Evolutionary conservation across 2,329 filamentous ascomycete genomes (phyloP).

Genomic region (Aphanocladium album): DNA sequence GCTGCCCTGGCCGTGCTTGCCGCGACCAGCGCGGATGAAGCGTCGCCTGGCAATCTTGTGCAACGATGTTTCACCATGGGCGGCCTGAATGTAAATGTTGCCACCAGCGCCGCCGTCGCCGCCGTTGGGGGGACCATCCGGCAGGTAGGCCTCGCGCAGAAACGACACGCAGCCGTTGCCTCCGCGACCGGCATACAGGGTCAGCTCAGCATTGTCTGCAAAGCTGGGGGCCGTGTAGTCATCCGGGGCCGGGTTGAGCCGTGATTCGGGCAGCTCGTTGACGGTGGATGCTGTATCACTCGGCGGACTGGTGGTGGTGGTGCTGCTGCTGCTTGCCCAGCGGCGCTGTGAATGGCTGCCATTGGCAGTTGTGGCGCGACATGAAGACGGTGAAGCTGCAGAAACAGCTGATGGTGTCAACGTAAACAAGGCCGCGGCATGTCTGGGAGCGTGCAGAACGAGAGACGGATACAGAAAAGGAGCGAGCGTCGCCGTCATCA

Average conservation of each 20-base stretch:
- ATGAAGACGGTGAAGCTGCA: neutral
- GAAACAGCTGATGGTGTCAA: neutral
- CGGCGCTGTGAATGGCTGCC: neutral
- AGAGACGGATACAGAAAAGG: conserved; percentile 48
- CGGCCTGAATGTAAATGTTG: conserved; percentile 89
- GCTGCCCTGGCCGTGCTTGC: conserved; percentile 74
- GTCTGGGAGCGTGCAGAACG: conserved; percentile 22
- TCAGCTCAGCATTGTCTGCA: conserved; percentile 77
- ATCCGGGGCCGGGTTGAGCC: conserved; percentile 75
- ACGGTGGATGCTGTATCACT: conserved; percentile 19
- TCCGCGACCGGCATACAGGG: conserved; percentile 71
- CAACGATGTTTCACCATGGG: conserved; percentile 83
- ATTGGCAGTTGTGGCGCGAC: neutral
- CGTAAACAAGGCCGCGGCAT: neutral
- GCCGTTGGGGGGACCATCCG: conserved; percentile 86
- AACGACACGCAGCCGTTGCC: conserved; percentile 95
- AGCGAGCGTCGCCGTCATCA: conserved; percentile 24
- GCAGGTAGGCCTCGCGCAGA: conserved; percentile 81
- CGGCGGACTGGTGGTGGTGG: neutral
- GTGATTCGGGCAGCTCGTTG: conserved; percentile 43
- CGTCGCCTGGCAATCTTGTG: conserved; percentile 82
- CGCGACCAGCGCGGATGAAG: conserved; percentile 67
- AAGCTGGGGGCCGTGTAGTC: conserved; percentile 83
- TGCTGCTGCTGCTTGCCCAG: conserved; percentile 3
- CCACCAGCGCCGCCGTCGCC: conserved; percentile 91